phyloP scores from a whole-genome alignment of 352 stramenopile genomes.

The Globisporangium spinosum region DNA sequence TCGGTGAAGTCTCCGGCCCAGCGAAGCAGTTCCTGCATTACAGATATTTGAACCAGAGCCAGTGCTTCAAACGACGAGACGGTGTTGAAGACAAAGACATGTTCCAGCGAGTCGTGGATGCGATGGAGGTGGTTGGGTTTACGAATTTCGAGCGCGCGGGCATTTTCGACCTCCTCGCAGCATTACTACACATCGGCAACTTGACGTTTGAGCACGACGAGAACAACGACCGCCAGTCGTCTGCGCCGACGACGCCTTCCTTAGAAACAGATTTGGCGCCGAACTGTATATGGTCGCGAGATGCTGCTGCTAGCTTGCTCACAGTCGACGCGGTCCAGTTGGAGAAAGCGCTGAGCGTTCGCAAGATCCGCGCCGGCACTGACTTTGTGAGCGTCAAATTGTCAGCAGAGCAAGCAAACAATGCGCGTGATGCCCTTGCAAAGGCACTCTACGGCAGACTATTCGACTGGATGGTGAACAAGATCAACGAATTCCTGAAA shows the following conservation, averaged over 20 bases:
- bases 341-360: conserved; percentile 68
- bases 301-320: conserved; percentile 67
- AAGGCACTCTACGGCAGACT: conserved; percentile 87
- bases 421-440: conserved; percentile 74
- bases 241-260: conserved; percentile 21
- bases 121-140: conserved; percentile 85
- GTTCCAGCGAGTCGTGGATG: conserved; percentile 74
- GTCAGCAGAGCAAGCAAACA: conserved; percentile 76
- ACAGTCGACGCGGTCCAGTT: conserved; percentile 69
- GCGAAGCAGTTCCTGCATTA: conserved; percentile 67
- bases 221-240: conserved; percentile 44
- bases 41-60: conserved; percentile 84
- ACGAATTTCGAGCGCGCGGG: conserved; percentile 62
- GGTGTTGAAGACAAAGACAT: conserved; percentile 71
- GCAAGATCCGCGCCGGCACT: conserved; percentile 73
- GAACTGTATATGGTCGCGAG: conserved; percentile 64
- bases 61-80: conserved; percentile 79
- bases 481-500: conserved; percentile 83
- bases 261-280: conserved; percentile 47
- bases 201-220: conserved; percentile 83
- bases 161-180: conserved; percentile 81
- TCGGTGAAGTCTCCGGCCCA: conserved; percentile 35
- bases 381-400: conserved; percentile 87
- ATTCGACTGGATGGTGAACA: conserved; percentile 89
- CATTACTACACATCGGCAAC: conserved; percentile 89